Conservation (phyloP, 129 eudicot genomes). For the Centrapalus pauciflorus region DNA sequence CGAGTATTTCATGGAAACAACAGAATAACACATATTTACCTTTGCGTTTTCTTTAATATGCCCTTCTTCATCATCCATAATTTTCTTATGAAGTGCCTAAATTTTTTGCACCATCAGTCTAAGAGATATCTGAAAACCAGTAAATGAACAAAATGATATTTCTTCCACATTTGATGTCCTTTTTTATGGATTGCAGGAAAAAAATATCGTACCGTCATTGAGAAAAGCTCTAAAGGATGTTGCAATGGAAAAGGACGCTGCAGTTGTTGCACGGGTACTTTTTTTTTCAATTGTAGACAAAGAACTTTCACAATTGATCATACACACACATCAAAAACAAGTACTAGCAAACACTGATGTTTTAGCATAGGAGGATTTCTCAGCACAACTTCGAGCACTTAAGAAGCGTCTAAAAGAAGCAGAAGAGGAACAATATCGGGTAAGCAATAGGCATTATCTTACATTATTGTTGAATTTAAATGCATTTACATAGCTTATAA, state of each 20-base stretch:
- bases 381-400: slow-evolving; percentile 85
- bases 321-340: background rate
- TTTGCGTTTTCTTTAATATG: background rate
- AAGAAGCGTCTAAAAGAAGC: slow-evolving; percentile 89
- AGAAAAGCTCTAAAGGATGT: slow-evolving; percentile 94
- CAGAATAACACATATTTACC: background rate
- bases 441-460: slow-evolving; percentile 19
- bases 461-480: background rate
- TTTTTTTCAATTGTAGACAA: too few species aligned
- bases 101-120: too few species aligned
- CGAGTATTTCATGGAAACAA: background rate
- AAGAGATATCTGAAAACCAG: too few species aligned
- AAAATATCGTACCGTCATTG: slow-evolving; percentile 75
- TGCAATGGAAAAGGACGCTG: slow-evolving; percentile 99
- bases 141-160: too few species aligned
- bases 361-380: slow-evolving; percentile 79
- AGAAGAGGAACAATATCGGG: slow-evolving; percentile 97
- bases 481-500: slow-evolving; percentile 16
- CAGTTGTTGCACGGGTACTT: slow-evolving; percentile 98
- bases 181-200: slow-evolving; percentile 89
- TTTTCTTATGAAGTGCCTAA: too few species aligned
- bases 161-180: too few species aligned
- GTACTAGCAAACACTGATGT: slow-evolving; percentile 3
- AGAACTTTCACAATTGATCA: too few species aligned
- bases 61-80: too few species aligned